These are phyloP conservation scores for Butyriboletus loyo DNA, from an alignment of 768 basidiomycete species.

Conservation along the genomic window DNA sequence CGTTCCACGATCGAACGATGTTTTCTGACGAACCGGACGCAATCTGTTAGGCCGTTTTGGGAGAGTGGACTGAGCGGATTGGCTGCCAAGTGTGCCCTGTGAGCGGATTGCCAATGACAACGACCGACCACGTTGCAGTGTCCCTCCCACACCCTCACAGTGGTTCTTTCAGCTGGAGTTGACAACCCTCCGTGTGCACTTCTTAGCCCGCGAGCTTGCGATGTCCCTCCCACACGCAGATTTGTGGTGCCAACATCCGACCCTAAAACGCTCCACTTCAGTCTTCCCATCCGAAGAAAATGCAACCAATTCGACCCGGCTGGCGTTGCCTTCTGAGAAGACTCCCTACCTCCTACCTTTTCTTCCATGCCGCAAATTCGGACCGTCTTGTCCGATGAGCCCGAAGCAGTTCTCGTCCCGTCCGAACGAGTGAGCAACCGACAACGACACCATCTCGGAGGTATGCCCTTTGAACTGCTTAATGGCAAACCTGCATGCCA, in stretches of 20 bases:
- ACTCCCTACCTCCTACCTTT: background rate
- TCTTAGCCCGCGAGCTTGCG: background rate
- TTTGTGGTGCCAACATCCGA: background rate
- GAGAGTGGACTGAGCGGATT: no score
- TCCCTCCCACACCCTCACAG: no score
- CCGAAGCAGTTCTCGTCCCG: background rate
- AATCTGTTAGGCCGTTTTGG: no score
- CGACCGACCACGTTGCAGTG: no score
- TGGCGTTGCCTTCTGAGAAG: conserved; percentile 1
- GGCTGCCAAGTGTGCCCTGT: no score
- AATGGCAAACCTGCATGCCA: background rate
- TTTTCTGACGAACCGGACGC: background rate
- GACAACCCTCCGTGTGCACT: background rate
- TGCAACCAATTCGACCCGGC: background rate
- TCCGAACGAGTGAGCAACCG: conserved; percentile 5
- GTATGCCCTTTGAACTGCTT: background rate
- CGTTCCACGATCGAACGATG: background rate
- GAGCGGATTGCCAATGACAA: no score
- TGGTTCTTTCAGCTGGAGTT: no score
- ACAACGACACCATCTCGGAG: background rate
- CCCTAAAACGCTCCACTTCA: background rate
- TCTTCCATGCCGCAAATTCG: background rate
- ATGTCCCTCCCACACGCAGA: background rate
- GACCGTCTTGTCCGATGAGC: background rate
- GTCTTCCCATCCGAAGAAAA: background rate